A percentile compares a stretch with the other conserved stretches of the same genome.
Conservation (phyloP, 148 eudicot genomes). For the Persicaria maculosa region DNA sequence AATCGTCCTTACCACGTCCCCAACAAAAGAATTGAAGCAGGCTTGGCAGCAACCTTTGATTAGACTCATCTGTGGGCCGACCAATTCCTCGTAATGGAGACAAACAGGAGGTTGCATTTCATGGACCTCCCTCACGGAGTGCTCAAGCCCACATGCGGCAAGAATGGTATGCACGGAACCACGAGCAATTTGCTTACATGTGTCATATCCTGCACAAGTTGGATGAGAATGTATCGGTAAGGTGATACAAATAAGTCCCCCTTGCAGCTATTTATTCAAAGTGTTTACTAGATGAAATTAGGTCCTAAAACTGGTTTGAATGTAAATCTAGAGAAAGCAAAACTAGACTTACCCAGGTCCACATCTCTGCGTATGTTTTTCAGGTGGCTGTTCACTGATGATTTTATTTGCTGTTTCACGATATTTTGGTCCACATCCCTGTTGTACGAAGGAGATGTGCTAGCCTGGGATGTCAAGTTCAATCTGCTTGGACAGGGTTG, state of each 20-base stretch:
- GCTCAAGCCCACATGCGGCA: constrained; percentile 48
- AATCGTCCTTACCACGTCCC: constrained; percentile 27
- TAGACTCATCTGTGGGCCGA: constrained; percentile 17
- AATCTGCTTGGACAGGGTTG: constrained; percentile 44
- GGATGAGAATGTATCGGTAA: too few relatives aligned
- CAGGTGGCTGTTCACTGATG: constrained; percentile 39
- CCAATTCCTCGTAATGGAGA: background rate
- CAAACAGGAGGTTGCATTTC: constrained; percentile 18
- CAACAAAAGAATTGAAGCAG: constrained; percentile 45
- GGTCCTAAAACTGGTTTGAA: too few relatives aligned
- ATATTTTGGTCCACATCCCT: constrained; percentile 29
- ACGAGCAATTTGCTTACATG: constrained; percentile 39
- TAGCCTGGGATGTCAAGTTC: constrained; percentile 23
- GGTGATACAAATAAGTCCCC: too few relatives aligned
- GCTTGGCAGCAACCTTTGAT: constrained; percentile 34
- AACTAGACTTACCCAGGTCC: constrained; percentile 35
- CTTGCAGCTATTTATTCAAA: too few relatives aligned
- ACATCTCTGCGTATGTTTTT: constrained; percentile 27
- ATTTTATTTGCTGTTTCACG: constrained; percentile 30
- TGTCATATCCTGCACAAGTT: constrained; percentile 33
- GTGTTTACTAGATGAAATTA: too few relatives aligned
- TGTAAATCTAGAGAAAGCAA: background rate
- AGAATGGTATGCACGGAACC: constrained; percentile 39
- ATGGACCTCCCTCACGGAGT: constrained; percentile 20
- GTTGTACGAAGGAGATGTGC: constrained; percentile 21